Percentiles rank a stretch among this genome's conserved stretches.
These are phyloP conservation scores for Cladosporium sphaerospermum DNA, from an alignment of 2,329 filamentous ascomycete species.

Conservation along the genomic window DNA sequence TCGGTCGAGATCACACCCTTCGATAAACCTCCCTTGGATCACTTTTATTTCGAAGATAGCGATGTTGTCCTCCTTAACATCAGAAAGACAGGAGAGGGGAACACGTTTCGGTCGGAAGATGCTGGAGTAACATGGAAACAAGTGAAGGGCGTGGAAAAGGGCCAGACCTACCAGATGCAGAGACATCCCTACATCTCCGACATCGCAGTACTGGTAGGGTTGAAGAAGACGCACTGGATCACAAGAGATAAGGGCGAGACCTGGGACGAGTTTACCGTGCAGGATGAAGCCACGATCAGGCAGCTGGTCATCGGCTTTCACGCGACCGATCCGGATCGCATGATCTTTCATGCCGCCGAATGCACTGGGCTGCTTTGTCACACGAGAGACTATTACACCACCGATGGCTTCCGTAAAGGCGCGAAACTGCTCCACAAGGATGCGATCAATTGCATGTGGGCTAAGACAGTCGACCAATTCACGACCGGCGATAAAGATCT, in stretches of 20 bases:
- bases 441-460: conserved; percentile 80
- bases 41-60: conserved; percentile 89
- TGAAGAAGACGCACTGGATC: conserved; percentile 64
- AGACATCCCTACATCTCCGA: conserved; percentile 74
- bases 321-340: conserved; percentile 72
- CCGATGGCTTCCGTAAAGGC: conserved; percentile 70
- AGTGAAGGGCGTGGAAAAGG: conserved; percentile 59
- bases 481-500: conserved; percentile 59
- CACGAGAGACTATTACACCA: conserved; percentile 64
- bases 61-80: conserved; percentile 63
- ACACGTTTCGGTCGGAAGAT: conserved; percentile 71
- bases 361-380: conserved; percentile 35
- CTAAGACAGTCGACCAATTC: conserved; percentile 69
- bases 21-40: conserved; percentile 57
- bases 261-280: conserved; percentile 69
- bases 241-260: conserved; percentile 76
- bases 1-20: conserved; percentile 60
- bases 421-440: conserved; percentile 60
- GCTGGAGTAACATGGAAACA: conserved; percentile 71
- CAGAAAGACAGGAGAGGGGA: conserved; percentile 57
- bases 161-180: conserved; percentile 56
- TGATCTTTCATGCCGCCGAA: conserved; percentile 63
- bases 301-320: conserved; percentile 66
- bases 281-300: conserved; percentile 51
- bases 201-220: conserved; percentile 73